phyloP scores from a whole-genome alignment of 805 yeast genomes.

The Candida ortonii region DNA sequence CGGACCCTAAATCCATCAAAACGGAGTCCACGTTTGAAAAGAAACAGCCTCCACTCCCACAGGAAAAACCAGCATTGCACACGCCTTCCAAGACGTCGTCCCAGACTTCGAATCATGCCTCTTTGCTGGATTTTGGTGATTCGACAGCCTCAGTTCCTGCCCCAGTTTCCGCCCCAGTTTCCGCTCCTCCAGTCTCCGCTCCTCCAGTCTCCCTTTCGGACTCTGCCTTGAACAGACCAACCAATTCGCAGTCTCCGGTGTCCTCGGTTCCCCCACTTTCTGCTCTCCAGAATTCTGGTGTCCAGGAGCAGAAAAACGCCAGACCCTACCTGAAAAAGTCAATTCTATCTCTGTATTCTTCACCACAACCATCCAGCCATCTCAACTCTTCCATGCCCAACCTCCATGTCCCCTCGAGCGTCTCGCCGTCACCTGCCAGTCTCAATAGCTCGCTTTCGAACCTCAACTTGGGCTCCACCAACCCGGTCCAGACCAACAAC shows the following conservation, averaged over 20 bases:
- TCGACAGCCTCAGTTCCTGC: background rate
- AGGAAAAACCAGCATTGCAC: background rate
- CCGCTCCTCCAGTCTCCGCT: constrained; percentile 4
- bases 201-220: constrained; percentile 12
- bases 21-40: background rate
- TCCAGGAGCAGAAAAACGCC: constrained; percentile 23
- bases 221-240: constrained; percentile 3
- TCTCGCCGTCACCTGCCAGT: constrained; percentile 1
- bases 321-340: constrained; percentile 91
- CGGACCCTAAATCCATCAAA: constrained; percentile 52
- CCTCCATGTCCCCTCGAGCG: background rate
- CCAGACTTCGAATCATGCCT: background rate
- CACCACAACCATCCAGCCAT: constrained; percentile 36
- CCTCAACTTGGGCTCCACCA: constrained; percentile 3
- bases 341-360: constrained; percentile 81
- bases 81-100: background rate
- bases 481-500: constrained; percentile 1
- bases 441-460: constrained; percentile 9
- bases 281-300: constrained; percentile 6
- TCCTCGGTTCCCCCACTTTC: constrained; percentile 5
- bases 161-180: constrained; percentile 1
- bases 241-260: constrained; percentile 5
- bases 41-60: constrained; percentile 1
- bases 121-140: constrained; percentile 10
- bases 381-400: constrained; percentile 16